Percentiles rank a stretch among this genome's conserved stretches.
phyloP scores from a whole-genome alignment of 257 asterid genomes.

The Plectranthus barbatus region DNA sequence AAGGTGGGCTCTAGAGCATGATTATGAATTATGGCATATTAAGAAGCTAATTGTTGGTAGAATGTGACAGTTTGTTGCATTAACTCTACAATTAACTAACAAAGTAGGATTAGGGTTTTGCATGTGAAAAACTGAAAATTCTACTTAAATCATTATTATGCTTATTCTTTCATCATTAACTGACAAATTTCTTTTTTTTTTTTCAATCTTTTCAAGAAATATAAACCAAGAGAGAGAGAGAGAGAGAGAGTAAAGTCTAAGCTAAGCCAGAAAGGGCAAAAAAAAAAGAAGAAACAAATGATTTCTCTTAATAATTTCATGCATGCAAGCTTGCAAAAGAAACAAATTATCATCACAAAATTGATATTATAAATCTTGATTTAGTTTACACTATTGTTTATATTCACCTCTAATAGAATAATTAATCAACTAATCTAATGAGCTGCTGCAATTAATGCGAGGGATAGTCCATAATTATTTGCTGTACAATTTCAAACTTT shows the following conservation, averaged over 20 bases:
- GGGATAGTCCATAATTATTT: background rate
- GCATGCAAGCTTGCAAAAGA: no score
- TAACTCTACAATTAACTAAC: background rate
- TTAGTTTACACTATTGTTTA: no score
- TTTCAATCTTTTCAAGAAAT: no score
- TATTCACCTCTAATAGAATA: no score
- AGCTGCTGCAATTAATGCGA: background rate
- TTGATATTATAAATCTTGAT: no score
- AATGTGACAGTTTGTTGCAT: background rate
- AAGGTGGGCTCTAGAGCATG: background rate
- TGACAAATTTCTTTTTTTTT: no score
- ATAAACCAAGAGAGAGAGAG: no score
- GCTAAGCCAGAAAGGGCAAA: background rate
- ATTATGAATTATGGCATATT: background rate
- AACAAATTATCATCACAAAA: no score
- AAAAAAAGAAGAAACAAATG: background rate
- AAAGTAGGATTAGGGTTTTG: background rate
- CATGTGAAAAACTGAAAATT: background rate
- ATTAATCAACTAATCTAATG: no score
- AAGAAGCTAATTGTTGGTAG: background rate
- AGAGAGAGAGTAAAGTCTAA: background rate
- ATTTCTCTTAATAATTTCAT: background rate
- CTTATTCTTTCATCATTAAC: no score
- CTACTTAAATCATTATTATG: background rate
- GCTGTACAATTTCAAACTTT: background rate